Evolutionary conservation across 2,329 filamentous ascomycete genomes (phyloP).

Genomic region (Cryphonectria carpinicola): DNA sequence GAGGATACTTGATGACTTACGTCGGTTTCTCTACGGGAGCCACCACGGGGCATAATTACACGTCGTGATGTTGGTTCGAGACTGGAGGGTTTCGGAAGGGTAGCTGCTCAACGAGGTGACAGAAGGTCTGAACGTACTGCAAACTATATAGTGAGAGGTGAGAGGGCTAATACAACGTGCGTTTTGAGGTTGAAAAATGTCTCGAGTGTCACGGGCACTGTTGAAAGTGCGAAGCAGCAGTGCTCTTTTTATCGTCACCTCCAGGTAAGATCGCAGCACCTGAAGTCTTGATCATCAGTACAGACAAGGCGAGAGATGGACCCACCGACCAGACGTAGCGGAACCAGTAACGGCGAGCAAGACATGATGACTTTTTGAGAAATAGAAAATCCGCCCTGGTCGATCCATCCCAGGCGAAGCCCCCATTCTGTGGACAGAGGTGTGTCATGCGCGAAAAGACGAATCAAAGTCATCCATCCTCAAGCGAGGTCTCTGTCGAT

Average conservation of each 20-base stretch:
- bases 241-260: not conserved
- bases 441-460: not conserved
- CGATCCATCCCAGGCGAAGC: not conserved
- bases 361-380: not conserved
- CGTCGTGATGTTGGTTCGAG: not conserved
- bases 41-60: not conserved
- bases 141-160: not conserved
- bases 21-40: not conserved
- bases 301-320: not conserved
- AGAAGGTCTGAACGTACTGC: not conserved
- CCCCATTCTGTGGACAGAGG: not conserved
- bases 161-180: not conserved
- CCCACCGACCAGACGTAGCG: not conserved
- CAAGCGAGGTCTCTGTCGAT: not conserved
- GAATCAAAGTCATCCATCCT: not conserved
- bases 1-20: not conserved
- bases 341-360: not conserved
- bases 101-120: not conserved
- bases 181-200: not conserved
- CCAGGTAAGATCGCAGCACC: not conserved
- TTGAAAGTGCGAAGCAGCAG: not conserved
- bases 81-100: no score
- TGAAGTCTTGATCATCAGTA: not conserved
- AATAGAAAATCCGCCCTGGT: not conserved
- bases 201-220: not conserved